phyloP scores from a whole-genome alignment of 345 rosid genomes.

The Sonneratia alba region DNA sequence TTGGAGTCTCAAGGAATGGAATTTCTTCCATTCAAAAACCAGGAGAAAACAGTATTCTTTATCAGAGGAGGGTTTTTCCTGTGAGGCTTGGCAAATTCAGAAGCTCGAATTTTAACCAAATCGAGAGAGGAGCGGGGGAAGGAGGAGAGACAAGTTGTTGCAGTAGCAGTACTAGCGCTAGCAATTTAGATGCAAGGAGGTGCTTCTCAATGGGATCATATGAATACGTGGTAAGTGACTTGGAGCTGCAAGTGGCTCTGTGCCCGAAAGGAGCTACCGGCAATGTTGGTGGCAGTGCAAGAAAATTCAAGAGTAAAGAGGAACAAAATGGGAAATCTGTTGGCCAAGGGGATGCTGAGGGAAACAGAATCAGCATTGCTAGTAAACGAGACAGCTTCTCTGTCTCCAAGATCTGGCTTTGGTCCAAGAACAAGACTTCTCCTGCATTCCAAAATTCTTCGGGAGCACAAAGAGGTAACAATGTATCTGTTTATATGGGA shows the following conservation, averaged over 20 bases:
- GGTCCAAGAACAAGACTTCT: constrained; percentile 48
- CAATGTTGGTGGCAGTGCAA: constrained; percentile 15
- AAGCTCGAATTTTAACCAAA: constrained; percentile 29
- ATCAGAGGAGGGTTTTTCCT: constrained; percentile 65
- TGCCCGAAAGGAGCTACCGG: constrained; percentile 18
- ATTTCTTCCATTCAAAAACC: constrained; percentile 32
- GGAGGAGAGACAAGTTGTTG: constrained; percentile 34
- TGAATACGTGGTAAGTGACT: constrained; percentile 57
- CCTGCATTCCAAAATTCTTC: constrained; percentile 38
- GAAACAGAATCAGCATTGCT: constrained; percentile 62
- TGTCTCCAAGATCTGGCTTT: constrained; percentile 87
- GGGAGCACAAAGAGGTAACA: constrained; percentile 17
- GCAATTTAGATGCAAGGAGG: constrained; percentile 50
- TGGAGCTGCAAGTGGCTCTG: constrained; percentile 37
- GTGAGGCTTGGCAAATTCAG: constrained; percentile 79
- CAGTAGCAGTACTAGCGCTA: constrained; percentile 24
- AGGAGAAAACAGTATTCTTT: constrained; percentile 38
- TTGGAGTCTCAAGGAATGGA: constrained; percentile 22
- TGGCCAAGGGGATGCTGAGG: constrained; percentile 42
- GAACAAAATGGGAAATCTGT: constrained; percentile 33
- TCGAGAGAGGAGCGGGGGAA: constrained; percentile 14
- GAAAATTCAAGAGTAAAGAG: constrained; percentile 23
- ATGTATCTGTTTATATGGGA: neutral
- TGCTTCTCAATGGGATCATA: constrained; percentile 40
- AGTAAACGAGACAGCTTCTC: constrained; percentile 93